These are phyloP conservation scores for Neurospora sp. DNA, from an alignment of 495 filamentous ascomycete species.

Conservation along the genomic window DNA sequence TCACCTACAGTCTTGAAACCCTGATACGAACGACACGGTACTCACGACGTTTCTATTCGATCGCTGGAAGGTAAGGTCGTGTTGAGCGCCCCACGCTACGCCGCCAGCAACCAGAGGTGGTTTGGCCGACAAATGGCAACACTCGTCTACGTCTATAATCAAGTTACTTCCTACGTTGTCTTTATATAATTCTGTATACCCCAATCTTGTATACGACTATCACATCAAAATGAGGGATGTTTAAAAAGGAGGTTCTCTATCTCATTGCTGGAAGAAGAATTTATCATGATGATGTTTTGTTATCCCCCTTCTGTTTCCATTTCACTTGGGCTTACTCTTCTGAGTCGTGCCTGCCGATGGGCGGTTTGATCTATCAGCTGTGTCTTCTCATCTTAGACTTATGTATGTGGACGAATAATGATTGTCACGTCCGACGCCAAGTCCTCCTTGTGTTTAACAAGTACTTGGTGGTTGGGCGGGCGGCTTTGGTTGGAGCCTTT, in stretches of 20 bases:
- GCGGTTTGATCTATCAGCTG: not conserved
- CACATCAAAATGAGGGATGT: not conserved
- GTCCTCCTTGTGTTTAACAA: not conserved
- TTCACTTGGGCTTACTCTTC: not conserved
- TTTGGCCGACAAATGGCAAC: not conserved
- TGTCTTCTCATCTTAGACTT: not conserved
- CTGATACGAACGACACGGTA: constrained; percentile 5
- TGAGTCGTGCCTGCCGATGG: not conserved
- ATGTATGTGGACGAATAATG: not conserved
- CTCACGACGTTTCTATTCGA: constrained; percentile 4
- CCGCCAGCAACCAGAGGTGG: not conserved
- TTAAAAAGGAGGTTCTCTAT: not conserved
- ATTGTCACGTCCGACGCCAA: not conserved
- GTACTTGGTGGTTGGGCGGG: too few relatives aligned
- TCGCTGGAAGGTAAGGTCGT: not conserved
- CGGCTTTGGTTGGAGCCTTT: too few relatives aligned
- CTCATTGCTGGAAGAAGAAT: not conserved
- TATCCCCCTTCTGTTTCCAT: not conserved
- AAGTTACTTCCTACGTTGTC: not conserved
- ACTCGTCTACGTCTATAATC: not conserved
- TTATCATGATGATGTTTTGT: not conserved
- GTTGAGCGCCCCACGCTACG: not conserved
- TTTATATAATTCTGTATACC: not conserved
- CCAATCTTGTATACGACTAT: not conserved
- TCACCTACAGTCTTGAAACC: not conserved